These are phyloP conservation scores for Talaromyces borbonicus DNA, from an alignment of 495 filamentous ascomycete genomes.

Conservation along the genomic window DNA sequence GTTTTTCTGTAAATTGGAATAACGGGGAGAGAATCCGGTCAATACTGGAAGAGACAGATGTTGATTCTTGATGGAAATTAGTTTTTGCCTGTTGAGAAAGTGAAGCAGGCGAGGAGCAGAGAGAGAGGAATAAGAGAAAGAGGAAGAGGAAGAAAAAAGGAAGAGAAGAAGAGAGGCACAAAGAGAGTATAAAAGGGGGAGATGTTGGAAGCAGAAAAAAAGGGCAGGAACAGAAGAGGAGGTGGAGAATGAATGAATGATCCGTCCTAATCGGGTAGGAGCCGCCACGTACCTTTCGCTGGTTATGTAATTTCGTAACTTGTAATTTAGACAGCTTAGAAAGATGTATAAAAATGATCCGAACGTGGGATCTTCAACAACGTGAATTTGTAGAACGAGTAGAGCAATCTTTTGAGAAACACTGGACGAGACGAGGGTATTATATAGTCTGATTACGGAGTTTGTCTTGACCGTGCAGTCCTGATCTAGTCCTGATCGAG, in stretches of 20 bases:
- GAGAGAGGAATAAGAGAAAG: not conserved
- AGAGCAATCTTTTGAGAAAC: not conserved
- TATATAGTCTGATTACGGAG: too few species aligned
- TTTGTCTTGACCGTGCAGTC: not conserved
- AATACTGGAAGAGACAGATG: not conserved
- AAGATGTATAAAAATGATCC: too few species aligned
- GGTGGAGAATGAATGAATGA: not conserved
- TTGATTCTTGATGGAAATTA: not conserved
- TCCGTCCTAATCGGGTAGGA: not conserved
- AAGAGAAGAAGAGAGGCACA: not conserved
- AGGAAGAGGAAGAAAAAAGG: not conserved
- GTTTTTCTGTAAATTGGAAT: not conserved
- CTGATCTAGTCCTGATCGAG: not conserved
- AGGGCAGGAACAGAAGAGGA: not conserved
- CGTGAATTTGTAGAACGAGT: not conserved
- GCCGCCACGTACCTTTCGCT: not conserved
- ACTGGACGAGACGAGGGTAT: not conserved
- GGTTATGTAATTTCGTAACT: not conserved
- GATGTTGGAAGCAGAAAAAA: not conserved
- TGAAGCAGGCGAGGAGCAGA: too few species aligned
- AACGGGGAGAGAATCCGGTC: not conserved
- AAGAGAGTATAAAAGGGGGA: not conserved
- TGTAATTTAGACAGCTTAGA: too few species aligned
- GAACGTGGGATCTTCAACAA: too few species aligned
- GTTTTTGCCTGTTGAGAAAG: not conserved